Percentiles rank a stretch among this genome's conserved stretches.
Evolutionary conservation across 768 basidiomycete genomes (phyloP).

Genomic region (Lanmaoa pseudosensibilis): DNA sequence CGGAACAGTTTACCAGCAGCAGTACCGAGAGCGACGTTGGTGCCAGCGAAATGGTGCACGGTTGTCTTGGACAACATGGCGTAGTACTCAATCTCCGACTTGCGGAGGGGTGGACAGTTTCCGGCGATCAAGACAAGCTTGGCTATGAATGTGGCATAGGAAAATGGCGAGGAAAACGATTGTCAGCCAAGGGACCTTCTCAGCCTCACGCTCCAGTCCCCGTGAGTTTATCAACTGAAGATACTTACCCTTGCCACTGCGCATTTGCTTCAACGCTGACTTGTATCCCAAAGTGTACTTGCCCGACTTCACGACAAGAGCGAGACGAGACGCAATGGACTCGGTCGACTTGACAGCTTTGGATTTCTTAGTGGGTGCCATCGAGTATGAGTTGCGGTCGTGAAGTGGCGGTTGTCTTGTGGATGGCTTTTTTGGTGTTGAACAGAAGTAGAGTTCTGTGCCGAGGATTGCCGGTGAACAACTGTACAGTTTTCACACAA

Average conservation of each 20-base stretch:
- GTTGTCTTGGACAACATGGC: constrained; percentile 99
- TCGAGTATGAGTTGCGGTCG: constrained; percentile 39
- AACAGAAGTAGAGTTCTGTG: constrained; percentile 15
- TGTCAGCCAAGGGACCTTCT: constrained; percentile 96
- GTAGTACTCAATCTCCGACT: constrained; percentile 99
- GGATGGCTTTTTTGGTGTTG: constrained; percentile 10
- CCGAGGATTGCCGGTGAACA: constrained; percentile 15
- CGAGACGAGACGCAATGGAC: constrained; percentile 88
- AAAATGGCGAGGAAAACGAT: constrained; percentile 26
- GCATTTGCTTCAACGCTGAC: constrained; percentile 97
- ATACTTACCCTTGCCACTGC: constrained; percentile 91
- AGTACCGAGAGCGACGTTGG: constrained; percentile 97
- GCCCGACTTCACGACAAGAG: constrained; percentile 98
- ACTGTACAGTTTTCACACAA: constrained; percentile 32
- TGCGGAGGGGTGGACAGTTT: constrained; percentile 98
- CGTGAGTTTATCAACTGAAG: constrained; percentile 47
- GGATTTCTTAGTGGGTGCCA: constrained; percentile 95
- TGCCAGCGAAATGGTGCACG: constrained; percentile 97
- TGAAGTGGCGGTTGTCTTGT: constrained; percentile 16
- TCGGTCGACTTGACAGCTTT: constrained; percentile 92
- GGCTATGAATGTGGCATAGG: constrained; percentile 49
- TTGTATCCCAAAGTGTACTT: constrained; percentile 98
- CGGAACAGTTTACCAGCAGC: constrained; percentile 99
- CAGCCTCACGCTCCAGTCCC: constrained; percentile 98
- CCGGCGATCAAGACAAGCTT: constrained; percentile 98